Evolutionary conservation across 768 basidiomycete species (phyloP).

Genomic region (Holtermanniella nyarrowii): DNA sequence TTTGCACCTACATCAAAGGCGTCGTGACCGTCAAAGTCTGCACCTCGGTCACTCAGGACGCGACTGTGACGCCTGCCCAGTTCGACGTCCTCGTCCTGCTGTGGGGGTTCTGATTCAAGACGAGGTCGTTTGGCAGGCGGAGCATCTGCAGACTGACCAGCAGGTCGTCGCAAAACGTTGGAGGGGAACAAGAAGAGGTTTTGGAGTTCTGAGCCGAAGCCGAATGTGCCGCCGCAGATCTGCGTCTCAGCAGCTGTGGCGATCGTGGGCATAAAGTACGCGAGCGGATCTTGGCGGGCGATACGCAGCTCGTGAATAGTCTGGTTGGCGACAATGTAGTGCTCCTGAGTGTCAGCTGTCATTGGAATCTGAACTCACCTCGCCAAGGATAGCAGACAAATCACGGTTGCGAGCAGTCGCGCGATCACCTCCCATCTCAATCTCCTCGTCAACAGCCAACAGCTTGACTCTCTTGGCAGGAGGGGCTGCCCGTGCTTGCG

Average conservation of each 20-base stretch:
- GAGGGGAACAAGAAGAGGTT: slow-evolving; percentile 75
- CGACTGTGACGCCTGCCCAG: slow-evolving; percentile 56
- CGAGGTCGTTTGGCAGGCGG: slow-evolving; percentile 42
- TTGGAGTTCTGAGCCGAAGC: slow-evolving; percentile 58
- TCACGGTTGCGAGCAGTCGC: slow-evolving; percentile 49
- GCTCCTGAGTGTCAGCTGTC: slow-evolving; percentile 44
- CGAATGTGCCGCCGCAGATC: slow-evolving; percentile 72
- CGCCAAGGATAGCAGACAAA: slow-evolving; percentile 61
- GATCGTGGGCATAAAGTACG: slow-evolving; percentile 78
- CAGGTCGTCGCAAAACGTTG: slow-evolving; percentile 49
- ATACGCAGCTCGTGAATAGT: slow-evolving; percentile 75
- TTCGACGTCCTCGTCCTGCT: slow-evolving; percentile 58
- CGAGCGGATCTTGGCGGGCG: slow-evolving; percentile 71
- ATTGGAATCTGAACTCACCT: slow-evolving; percentile 32
- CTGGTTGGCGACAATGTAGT: slow-evolving; percentile 73
- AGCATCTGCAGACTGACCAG: slow-evolving; percentile 41
- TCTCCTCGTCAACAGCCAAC: slow-evolving; percentile 62
- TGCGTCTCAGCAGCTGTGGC: slow-evolving; percentile 52
- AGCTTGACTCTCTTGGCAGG: slow-evolving; percentile 57
- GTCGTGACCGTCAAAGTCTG: slow-evolving; percentile 52
- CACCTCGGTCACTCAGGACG: slow-evolving; percentile 46
- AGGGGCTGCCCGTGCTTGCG: slow-evolving; percentile 23
- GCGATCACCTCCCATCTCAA: slow-evolving; percentile 58
- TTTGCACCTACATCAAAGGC: slow-evolving; percentile 50
- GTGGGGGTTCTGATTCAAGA: slow-evolving; percentile 45